Conservation (phyloP, 2,329 filamentous ascomycete genomes). For the Acarospora socialis region DNA sequence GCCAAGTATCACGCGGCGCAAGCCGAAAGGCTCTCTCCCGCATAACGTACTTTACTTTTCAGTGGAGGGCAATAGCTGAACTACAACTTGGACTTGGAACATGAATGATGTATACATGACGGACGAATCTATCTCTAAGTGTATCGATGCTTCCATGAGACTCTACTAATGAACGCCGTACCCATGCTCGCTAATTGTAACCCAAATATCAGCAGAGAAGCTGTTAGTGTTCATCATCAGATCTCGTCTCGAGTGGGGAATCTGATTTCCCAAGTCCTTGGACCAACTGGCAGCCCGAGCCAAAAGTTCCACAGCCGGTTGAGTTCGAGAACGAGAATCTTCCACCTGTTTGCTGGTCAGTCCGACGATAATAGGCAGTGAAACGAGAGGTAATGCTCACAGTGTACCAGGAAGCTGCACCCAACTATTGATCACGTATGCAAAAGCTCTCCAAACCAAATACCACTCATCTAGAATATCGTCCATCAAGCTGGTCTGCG, state of each 20-base stretch:
- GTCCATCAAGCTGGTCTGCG: slow-evolving; percentile 38
- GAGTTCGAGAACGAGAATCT: slow-evolving; percentile 40
- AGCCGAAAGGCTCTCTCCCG: too few species aligned
- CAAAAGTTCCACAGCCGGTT: slow-evolving; percentile 46
- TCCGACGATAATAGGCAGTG: neutral
- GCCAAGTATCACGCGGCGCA: too few species aligned
- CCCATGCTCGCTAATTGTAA: too few species aligned
- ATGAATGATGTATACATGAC: too few species aligned
- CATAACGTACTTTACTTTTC: too few species aligned
- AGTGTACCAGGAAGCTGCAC: slow-evolving; percentile 48
- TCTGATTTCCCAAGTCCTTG: slow-evolving; percentile 41
- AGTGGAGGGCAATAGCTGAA: too few species aligned
- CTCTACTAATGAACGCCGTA: too few species aligned
- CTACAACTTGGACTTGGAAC: too few species aligned
- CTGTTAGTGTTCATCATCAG: too few species aligned
- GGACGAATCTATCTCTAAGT: too few species aligned
- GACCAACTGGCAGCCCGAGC: slow-evolving; percentile 45
- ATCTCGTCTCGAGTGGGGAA: slow-evolving; percentile 32
- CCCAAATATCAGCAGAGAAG: too few species aligned
- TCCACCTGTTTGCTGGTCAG: slow-evolving; percentile 19
- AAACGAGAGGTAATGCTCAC: slow-evolving; percentile 40
- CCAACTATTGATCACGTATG: slow-evolving; percentile 59
- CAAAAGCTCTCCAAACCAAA: slow-evolving; percentile 47
- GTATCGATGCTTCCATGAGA: too few species aligned
- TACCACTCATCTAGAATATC: slow-evolving; percentile 49